Percentiles rank a stretch among this genome's conserved stretches.
Evolutionary conservation across 1,284 basidiomycete species (phyloP).

Genomic region (Apiotrichum gracile): DNA sequence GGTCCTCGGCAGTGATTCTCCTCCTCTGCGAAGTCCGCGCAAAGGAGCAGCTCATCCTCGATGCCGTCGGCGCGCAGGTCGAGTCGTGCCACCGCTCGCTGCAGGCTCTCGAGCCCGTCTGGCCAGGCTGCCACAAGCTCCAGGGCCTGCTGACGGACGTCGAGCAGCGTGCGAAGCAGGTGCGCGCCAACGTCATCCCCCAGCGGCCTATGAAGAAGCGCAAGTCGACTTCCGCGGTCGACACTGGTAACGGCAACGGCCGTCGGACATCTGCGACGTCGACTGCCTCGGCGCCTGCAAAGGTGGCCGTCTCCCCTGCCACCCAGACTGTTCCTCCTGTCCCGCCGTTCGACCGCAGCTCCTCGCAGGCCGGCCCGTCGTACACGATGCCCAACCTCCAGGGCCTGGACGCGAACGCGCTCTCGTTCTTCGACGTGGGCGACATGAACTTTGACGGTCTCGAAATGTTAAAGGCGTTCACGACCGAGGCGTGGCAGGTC

Average conservation of each 20-base stretch:
- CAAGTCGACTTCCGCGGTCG: slow-evolving; percentile 5
- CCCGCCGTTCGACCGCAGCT: background rate
- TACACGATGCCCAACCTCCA: background rate
- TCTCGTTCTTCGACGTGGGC: slow-evolving; percentile 36
- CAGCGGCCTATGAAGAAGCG: slow-evolving; percentile 23
- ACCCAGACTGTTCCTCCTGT: background rate
- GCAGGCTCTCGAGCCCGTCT: slow-evolving; percentile 74
- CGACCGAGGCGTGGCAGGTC: slow-evolving; percentile 20
- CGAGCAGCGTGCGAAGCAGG: slow-evolving; percentile 39
- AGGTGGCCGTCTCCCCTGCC: background rate
- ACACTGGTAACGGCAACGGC: background rate
- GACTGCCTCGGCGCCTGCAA: background rate
- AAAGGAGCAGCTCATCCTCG: slow-evolving; percentile 58
- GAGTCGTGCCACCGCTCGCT: slow-evolving; percentile 65
- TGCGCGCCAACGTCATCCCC: slow-evolving; percentile 14
- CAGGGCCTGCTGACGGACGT: slow-evolving; percentile 51
- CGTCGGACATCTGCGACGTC: background rate
- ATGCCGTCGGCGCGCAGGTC: slow-evolving; percentile 73
- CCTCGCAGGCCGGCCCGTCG: background rate
- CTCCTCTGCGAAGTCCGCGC: slow-evolving; percentile 81
- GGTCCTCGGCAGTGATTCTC: slow-evolving; percentile 82
- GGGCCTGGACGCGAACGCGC: background rate
- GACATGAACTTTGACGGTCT: slow-evolving; percentile 43
- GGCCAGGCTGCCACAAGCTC: slow-evolving; percentile 82
- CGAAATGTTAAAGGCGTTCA: slow-evolving; percentile 42